Percentiles rank a stretch among this genome's conserved stretches.
These are phyloP conservation scores for Micractinium sp. DNA, from an alignment of 139 green algal genomes.

Conservation along the genomic window DNA sequence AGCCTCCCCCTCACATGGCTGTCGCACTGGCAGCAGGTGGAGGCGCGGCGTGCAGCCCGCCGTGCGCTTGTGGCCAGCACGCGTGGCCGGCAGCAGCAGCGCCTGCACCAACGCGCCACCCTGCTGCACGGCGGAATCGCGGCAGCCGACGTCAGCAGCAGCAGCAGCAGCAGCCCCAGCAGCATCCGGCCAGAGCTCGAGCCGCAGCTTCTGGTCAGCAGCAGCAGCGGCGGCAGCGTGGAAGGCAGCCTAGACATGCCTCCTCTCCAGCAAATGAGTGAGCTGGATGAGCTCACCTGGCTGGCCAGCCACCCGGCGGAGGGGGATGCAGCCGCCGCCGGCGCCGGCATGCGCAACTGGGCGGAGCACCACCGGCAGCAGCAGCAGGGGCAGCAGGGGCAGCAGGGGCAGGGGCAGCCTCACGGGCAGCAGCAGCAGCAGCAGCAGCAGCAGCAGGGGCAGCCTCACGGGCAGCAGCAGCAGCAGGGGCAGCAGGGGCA, in stretches of 20 bases:
- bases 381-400: not conserved
- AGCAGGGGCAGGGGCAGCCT: not conserved
- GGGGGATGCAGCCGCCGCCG: not conserved
- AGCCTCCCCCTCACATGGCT: conserved; percentile 35
- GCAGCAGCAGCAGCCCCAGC: not conserved
- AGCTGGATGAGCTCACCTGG: conserved; percentile 37
- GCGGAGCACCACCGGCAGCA: not conserved
- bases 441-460: not conserved
- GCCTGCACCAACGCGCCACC: conserved; percentile 11
- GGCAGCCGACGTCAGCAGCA: not conserved
- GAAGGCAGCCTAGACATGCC: conserved; percentile 12
- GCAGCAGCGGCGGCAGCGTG: not conserved
- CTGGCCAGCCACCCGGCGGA: conserved; percentile 34
- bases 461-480: not conserved
- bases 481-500: not conserved
- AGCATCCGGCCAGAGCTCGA: not conserved
- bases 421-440: not conserved
- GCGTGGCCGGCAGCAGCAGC: conserved; percentile 43
- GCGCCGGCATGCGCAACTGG: not conserved
- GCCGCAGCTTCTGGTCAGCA: not conserved
- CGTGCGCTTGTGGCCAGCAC: not conserved
- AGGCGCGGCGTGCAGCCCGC: conserved; percentile 16
- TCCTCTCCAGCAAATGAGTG: not conserved
- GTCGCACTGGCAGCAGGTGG: conserved; percentile 39
- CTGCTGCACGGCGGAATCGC: not conserved